Conservation (phyloP, 2,329 filamentous ascomycete species). For the Hypomyces perniciosus region DNA sequence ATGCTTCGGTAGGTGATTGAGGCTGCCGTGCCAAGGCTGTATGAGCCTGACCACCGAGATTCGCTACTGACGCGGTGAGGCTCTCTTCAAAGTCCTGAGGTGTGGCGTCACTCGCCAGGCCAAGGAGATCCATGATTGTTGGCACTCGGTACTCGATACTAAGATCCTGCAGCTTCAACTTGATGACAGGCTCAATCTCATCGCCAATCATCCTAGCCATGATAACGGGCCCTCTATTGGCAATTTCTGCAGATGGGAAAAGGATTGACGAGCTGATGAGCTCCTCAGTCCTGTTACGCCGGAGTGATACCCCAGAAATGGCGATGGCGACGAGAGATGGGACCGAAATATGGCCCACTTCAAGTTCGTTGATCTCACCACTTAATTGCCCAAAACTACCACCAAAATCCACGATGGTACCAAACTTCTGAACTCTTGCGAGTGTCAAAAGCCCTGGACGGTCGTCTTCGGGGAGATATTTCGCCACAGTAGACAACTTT, state of each 20-base stretch:
- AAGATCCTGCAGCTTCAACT: conserved; percentile 78
- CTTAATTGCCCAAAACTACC: conserved; percentile 61
- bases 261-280: conserved; percentile 53
- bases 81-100: conserved; percentile 68
- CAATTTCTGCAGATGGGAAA: conserved; percentile 21
- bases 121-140: conserved; percentile 73
- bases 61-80: conserved; percentile 74
- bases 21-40: conserved; percentile 34
- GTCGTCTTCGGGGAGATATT: conserved; percentile 94
- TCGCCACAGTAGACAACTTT: conserved; percentile 79
- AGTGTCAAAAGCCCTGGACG: conserved; percentile 81
- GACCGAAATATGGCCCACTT: conserved; percentile 75
- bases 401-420: conserved; percentile 57
- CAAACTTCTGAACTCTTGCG: conserved; percentile 56
- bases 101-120: conserved; percentile 59
- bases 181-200: conserved; percentile 86
- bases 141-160: conserved; percentile 85
- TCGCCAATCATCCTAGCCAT: conserved; percentile 90
- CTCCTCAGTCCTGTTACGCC: conserved; percentile 62
- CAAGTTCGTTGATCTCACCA: conserved; percentile 54
- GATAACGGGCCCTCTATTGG: conserved; percentile 47
- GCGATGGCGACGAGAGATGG: conserved; percentile 79
- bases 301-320: conserved; percentile 55
- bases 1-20: conserved; percentile 19
- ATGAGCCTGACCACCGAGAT: conserved; percentile 61